A percentile compares a stretch with the other conserved stretches of the same genome.
phyloP scores from a whole-genome alignment of 345 rosid genomes.

The Sisymbrium altissimum region DNA sequence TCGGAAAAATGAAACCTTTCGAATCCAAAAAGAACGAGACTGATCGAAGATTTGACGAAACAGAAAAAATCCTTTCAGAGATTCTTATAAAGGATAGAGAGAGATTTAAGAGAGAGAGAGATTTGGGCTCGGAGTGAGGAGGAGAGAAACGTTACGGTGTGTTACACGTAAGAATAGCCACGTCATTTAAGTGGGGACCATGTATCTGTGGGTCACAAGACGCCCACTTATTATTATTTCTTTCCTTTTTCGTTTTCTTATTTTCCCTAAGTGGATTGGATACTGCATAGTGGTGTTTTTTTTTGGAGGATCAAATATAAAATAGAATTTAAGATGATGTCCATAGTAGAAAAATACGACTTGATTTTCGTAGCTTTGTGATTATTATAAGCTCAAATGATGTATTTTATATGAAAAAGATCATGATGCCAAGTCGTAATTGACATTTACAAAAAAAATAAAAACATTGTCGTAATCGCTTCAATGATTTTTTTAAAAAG shows the following conservation, averaged over 20 bases:
- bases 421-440: background rate
- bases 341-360: background rate
- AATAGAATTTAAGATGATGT: background rate
- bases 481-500: background rate
- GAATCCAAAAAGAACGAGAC: no score
- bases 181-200: constrained; percentile 30
- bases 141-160: no score
- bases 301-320: background rate
- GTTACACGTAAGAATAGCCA: constrained; percentile 29
- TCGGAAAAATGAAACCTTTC: background rate
- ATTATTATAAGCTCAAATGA: background rate
- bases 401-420: background rate
- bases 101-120: no score
- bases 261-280: no score
- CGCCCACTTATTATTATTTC: background rate
- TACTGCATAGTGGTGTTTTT: background rate
- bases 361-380: no score
- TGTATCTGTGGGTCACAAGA: constrained; percentile 15
- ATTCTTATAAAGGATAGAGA: no score
- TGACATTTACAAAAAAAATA: background rate
- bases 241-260: background rate
- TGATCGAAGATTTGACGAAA: no score
- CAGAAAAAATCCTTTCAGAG: no score
- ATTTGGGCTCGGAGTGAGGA: background rate
- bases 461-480: background rate